Evolutionary conservation across 148 eudicot species (phyloP), one percentile per base, ranked within the genome.

Genomic region (Polygonum aviculare): DNA sequence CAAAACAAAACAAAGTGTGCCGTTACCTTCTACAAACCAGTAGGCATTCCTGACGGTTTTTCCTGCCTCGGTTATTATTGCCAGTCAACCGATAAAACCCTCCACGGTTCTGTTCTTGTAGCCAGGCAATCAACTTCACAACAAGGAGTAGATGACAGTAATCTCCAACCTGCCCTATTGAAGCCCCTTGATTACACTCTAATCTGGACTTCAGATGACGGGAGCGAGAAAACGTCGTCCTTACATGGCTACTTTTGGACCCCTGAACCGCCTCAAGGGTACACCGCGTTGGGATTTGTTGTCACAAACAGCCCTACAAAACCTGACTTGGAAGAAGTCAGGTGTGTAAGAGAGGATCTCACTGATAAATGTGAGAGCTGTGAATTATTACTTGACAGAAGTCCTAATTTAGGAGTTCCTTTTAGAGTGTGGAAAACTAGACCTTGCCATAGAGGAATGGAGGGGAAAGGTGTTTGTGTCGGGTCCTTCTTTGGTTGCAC

Each of bases 251-350:
- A 82, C 81, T 81, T 95, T 84, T 95, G 98, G 98, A 52, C 82
- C 22, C 98, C 98, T 69, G 77, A 89, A 72, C 79, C 97, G 41
- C 97, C 98, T 48, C 85, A 88, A 45, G 97, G 97, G 35, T 95
- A 90, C 75, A 89, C 87, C 82, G 80, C 97, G 67, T 48, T 92
- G 67, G 98, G 98, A 16, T 95, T 89, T 77, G 77, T 92, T 39
- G 94, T 92, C 22, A 87, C 97, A 3, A 84, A 77, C 69, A 80
- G 78, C 60, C 82, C 93, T 0, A 77, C 44, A 2, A 93, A 87
- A 80, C 99, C 99, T 7, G 78, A 78, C 33, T 77, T 85, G 70
- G 81, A 76, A 9, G 91, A 89, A 78, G 81, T 90, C 57, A 88
- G 90, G 76, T 93, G 99, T 73, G 93, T 93, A 33, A 89, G 97